Conservation (phyloP, 345 rosid genomes). For the Gossypium australe region DNA sequence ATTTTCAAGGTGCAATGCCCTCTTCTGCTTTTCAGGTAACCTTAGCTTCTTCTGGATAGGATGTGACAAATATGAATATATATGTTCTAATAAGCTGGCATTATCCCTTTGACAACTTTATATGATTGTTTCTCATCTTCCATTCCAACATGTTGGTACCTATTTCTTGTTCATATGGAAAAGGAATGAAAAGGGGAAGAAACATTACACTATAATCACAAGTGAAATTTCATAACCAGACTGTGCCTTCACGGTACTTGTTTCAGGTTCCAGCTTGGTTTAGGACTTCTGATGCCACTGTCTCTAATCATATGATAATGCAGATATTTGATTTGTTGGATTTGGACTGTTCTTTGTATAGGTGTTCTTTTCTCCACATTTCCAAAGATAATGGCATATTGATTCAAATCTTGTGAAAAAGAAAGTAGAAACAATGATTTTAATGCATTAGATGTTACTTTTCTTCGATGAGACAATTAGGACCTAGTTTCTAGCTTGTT, state of each 20-base stretch:
- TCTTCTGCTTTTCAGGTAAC: slow-evolving; percentile 47
- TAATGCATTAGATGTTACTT: neutral
- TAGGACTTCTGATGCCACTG: neutral
- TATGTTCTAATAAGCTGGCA: neutral
- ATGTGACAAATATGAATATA: neutral
- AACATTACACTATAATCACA: neutral
- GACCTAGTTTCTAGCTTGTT: neutral
- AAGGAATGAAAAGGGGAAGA: neutral
- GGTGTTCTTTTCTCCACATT: neutral
- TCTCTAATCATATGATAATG: neutral
- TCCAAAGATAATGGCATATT: neutral
- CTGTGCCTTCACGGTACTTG: neutral
- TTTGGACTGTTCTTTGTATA: neutral
- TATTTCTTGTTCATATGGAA: neutral
- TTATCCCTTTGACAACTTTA: neutral
- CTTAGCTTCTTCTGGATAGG: slow-evolving; percentile 7
- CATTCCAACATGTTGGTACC: neutral
- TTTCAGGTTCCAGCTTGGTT: neutral
- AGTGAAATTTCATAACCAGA: neutral
- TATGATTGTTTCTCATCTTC: neutral
- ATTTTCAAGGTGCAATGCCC: slow-evolving; percentile 21
- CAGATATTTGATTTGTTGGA: slow-evolving; percentile 4
- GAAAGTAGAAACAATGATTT: neutral
- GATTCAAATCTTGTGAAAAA: neutral
- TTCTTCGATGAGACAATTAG: neutral